Evolutionary conservation across 1,139 yeast genomes (phyloP).

Genomic region (Scheffersomyces parashehatae): DNA sequence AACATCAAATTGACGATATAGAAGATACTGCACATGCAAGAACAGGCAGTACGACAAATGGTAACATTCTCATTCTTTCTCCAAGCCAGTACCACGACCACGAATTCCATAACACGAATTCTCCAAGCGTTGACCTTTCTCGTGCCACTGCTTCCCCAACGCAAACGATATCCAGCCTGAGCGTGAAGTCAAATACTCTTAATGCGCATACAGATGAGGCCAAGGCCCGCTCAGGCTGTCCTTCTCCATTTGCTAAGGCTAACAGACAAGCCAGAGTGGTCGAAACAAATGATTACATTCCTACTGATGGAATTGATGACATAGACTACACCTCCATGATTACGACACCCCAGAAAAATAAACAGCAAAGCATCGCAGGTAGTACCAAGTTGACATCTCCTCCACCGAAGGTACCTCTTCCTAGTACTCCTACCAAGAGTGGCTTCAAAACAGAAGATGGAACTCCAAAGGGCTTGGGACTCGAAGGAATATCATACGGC

Average conservation of each 20-base stretch:
- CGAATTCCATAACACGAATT: conserved; percentile 29
- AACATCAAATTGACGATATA: too few relatives aligned
- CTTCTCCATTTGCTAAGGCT: conserved; percentile 47
- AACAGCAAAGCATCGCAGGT: conserved; percentile 5
- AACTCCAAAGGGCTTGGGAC: conserved; percentile 40
- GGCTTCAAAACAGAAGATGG: conserved; percentile 13
- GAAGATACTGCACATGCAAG: too few relatives aligned
- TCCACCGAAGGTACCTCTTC: conserved; percentile 37
- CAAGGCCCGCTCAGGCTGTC: conserved; percentile 25
- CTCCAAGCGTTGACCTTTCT: conserved; percentile 7
- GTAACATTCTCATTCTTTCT: conserved; percentile 25
- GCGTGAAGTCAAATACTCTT: conserved; percentile 6
- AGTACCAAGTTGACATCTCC: conserved; percentile 25
- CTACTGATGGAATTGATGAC: conserved; percentile 19
- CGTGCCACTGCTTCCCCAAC: conserved; percentile 1
- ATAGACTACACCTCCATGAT: conserved; percentile 9
- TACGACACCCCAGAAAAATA: conserved; percentile 19
- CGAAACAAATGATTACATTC: conserved; percentile 35
- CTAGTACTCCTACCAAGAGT: conserved; percentile 20
- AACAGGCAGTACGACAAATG: too few relatives aligned
- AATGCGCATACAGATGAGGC: conserved; percentile 18
- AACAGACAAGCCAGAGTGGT: conserved; percentile 51
- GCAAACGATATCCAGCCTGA: conserved; percentile 2
- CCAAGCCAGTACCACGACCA: conserved; percentile 42
- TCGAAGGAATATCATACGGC: conserved; percentile 38